Percentiles rank a stretch among this genome's conserved stretches.
Evolutionary conservation across 495 filamentous ascomycete genomes (phyloP).

Genomic region (Trichocladium uniseriatum): DNA sequence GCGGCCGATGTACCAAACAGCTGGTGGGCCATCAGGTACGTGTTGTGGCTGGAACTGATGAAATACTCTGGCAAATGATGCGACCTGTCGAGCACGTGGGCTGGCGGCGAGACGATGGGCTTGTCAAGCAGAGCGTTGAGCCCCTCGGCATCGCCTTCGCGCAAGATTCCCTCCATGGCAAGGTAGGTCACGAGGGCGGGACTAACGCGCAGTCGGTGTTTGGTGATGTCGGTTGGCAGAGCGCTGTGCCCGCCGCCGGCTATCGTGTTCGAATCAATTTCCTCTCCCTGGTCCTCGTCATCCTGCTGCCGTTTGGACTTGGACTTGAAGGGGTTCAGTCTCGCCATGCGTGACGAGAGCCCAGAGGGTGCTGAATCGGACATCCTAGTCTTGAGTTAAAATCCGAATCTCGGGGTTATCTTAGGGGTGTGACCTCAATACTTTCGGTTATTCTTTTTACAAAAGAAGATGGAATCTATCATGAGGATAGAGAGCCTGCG

Average conservation of each 20-base stretch:
- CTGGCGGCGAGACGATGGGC: slow-evolving; percentile 37
- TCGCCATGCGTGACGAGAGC: slow-evolving; percentile 3
- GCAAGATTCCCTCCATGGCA: slow-evolving; percentile 28
- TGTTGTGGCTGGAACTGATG: slow-evolving; percentile 75
- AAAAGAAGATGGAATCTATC: no score
- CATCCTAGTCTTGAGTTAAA: not conserved
- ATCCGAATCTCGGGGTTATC: not conserved
- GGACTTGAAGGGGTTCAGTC: slow-evolving; percentile 18
- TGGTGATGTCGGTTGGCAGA: slow-evolving; percentile 28
- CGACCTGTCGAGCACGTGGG: slow-evolving; percentile 32
- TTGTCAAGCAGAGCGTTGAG: slow-evolving; percentile 31
- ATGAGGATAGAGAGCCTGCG: no score
- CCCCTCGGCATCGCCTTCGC: slow-evolving; percentile 26
- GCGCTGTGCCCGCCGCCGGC: slow-evolving; percentile 42
- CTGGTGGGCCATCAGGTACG: slow-evolving; percentile 47
- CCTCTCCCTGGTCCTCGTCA: slow-evolving; percentile 44
- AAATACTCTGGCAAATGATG: slow-evolving; percentile 47
- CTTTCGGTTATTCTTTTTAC: no score
- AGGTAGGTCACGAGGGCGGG: slow-evolving; percentile 39
- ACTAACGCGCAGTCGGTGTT: slow-evolving; percentile 38
- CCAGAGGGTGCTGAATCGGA: not conserved
- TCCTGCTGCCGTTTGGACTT: slow-evolving; percentile 18
- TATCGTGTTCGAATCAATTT: slow-evolving; percentile 34
- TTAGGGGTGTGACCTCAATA: no score
- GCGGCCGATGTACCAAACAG: slow-evolving; percentile 40